Conservation (phyloP, 176 grass and related monocot genomes). For the Cenchrus fungigraminus region DNA sequence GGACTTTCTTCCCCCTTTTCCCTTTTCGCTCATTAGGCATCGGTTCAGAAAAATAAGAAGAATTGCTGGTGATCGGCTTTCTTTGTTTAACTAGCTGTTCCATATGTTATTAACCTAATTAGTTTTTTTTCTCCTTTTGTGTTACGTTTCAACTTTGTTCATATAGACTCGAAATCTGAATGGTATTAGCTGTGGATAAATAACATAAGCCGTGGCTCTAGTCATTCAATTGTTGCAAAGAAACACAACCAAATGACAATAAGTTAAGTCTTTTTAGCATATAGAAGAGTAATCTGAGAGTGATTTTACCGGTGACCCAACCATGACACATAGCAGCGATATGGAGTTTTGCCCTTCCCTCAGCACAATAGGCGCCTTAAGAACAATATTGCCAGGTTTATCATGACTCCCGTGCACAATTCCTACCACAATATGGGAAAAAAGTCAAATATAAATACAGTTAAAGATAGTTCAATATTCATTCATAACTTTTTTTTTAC, state of each 20-base stretch:
- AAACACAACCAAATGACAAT: not conserved
- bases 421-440: conserved; percentile 45
- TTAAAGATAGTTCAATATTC: not conserved
- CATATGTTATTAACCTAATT: not conserved
- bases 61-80: not conserved
- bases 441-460: not conserved
- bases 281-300: conserved; percentile 30
- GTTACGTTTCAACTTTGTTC: conserved; percentile 2
- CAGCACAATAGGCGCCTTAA: conserved; percentile 52
- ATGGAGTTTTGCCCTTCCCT: conserved; percentile 63
- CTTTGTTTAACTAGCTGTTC: conserved; percentile 7
- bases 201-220: not conserved
- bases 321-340: conserved; percentile 74
- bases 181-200: not conserved
- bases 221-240: not conserved
- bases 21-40: conserved; percentile 3
- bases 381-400: conserved; percentile 25
- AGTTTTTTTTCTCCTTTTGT: not conserved
- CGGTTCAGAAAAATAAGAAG: conserved; percentile 12
- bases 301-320: conserved; percentile 70
- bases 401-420: conserved; percentile 64
- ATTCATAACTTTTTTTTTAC: not conserved
- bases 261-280: not conserved
- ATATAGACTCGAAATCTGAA: conserved; percentile 12
- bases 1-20: not conserved